A percentile compares a stretch with the other conserved stretches of the same genome.
These are phyloP conservation scores for Nevesoporus exiguus DNA, from an alignment of 768 basidiomycete species.

Conservation along the genomic window DNA sequence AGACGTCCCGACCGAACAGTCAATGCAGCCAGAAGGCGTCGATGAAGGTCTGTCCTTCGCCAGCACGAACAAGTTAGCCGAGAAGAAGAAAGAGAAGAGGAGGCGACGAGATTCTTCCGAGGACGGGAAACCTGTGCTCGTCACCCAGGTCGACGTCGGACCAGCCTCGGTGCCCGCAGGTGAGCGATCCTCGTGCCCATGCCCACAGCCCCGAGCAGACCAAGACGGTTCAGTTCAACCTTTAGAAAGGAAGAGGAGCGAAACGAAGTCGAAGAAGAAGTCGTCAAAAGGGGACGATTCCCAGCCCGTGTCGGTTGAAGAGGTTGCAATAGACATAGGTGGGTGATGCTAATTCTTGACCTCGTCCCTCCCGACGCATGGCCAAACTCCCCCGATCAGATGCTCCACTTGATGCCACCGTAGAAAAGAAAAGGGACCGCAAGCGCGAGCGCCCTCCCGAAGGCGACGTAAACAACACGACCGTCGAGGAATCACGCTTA, in stretches of 20 bases:
- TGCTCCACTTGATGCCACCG: conserved; percentile 1
- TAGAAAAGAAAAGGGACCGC: conserved; percentile 18
- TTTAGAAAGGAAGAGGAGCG: not conserved
- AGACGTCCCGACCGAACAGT: not conserved
- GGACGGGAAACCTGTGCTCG: not conserved
- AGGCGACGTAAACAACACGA: not conserved
- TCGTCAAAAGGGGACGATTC: not conserved
- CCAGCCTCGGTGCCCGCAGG: not conserved
- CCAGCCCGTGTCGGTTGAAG: not conserved
- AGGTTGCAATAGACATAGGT: conserved; percentile 1
- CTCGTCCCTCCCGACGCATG: too few relatives aligned
- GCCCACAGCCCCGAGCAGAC: not conserved
- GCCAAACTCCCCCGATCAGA: not conserved
- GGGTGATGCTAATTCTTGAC: not conserved
- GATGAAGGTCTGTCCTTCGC: conserved; percentile 21
- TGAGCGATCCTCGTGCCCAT: not conserved
- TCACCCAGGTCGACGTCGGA: not conserved
- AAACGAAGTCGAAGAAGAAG: conserved; percentile 16
- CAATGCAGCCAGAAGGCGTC: not conserved
- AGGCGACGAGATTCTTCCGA: conserved; percentile 15
- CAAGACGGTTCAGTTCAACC: conserved; percentile 3
- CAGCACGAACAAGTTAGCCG: conserved; percentile 10
- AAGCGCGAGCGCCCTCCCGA: conserved; percentile 24
- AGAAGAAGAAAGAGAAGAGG: conserved; percentile 39
- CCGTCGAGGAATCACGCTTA: conserved; percentile 7